A percentile compares a stretch with the other conserved stretches of the same genome.
Conservation (phyloP, 1,284 basidiomycete species). For the Cryptococcus amylolentus region DNA sequence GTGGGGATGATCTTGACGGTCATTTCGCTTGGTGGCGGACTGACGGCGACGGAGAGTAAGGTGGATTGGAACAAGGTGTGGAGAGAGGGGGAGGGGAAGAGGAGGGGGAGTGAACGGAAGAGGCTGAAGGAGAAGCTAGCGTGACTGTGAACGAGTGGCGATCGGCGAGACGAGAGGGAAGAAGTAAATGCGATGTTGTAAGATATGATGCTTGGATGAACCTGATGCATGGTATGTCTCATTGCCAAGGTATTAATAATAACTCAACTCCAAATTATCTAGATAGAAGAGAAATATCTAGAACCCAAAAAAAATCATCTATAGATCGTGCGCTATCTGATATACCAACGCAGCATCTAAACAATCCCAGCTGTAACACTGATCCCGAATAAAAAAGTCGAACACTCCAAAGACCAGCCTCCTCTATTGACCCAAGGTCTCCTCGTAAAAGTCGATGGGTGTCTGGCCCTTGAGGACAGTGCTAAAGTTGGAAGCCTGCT, state of each 20-base stretch:
- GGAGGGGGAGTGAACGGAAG: neutral
- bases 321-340: no score
- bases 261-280: no score
- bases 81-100: neutral
- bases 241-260: no score
- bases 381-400: no score
- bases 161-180: neutral
- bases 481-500: neutral
- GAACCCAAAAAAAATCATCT: no score
- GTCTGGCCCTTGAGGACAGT: neutral
- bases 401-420: no score
- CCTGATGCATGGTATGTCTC: no score
- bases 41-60: constrained; percentile 21
- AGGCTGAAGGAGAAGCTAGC: neutral
- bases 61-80: neutral
- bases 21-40: constrained; percentile 32
- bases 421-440: neutral
- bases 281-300: no score
- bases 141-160: neutral
- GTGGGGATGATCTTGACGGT: constrained; percentile 28
- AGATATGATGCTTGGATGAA: no score
- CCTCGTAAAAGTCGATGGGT: neutral
- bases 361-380: no score
- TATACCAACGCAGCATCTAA: no score
- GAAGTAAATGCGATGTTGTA: no score